Evolutionary conservation across 2,329 filamentous ascomycete species (phyloP).

Genomic region (Laburnicola sp.): DNA sequence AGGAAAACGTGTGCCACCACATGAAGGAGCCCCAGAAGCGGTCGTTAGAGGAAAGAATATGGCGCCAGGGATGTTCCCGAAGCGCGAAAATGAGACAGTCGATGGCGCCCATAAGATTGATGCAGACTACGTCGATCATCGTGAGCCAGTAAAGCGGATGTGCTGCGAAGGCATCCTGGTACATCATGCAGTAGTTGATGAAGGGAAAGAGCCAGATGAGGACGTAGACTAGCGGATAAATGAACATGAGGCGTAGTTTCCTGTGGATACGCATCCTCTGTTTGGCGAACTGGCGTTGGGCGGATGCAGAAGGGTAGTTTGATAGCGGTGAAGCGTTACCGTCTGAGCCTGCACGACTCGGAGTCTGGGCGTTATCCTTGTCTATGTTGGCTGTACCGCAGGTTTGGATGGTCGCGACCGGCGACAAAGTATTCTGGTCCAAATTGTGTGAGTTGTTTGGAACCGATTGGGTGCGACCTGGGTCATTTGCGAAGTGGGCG

Average conservation of each 20-base stretch:
- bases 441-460: neutral
- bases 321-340: slow-evolving; percentile 6
- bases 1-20: slow-evolving; percentile 3
- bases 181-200: slow-evolving; percentile 63
- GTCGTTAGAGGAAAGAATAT: slow-evolving; percentile 53
- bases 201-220: slow-evolving; percentile 74
- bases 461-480: neutral
- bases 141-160: slow-evolving; percentile 61
- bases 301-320: slow-evolving; percentile 3
- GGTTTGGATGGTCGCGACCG: neutral
- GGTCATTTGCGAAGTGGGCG: neutral
- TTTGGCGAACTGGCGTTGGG: slow-evolving; percentile 16
- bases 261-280: slow-evolving; percentile 63
- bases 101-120: slow-evolving; percentile 67
- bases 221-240: slow-evolving; percentile 75
- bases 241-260: slow-evolving; percentile 72
- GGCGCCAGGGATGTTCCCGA: slow-evolving; percentile 72
- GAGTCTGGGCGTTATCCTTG: neutral
- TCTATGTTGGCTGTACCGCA: neutral
- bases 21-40: slow-evolving; percentile 47
- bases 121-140: slow-evolving; percentile 59
- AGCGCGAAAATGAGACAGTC: slow-evolving; percentile 70
- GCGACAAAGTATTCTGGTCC: neutral
- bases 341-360: neutral
- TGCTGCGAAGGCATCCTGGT: slow-evolving; percentile 55